Conservation (phyloP, 169 alveolate species). For the Neospora caninum region DNA sequence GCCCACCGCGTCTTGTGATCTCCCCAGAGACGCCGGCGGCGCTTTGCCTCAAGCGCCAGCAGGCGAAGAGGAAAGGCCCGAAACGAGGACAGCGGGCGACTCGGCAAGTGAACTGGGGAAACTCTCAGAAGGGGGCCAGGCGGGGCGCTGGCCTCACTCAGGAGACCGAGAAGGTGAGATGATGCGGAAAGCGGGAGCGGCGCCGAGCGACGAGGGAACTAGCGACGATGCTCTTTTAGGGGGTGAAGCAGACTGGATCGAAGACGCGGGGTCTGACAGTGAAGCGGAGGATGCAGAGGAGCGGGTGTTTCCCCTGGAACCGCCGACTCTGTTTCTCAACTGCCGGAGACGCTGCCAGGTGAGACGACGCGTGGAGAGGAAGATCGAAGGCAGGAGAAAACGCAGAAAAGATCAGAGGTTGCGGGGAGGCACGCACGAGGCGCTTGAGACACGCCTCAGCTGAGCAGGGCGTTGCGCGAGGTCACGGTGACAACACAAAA, state of each 20-base stretch:
- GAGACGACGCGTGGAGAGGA: not conserved
- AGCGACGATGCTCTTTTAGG: not conserved
- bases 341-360: slow-evolving; percentile 9
- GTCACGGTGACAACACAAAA: too few species aligned
- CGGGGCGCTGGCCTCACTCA: not conserved
- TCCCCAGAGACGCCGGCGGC: too few species aligned
- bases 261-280: not conserved
- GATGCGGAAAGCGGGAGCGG: too few species aligned
- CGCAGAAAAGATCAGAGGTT: too few species aligned
- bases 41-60: too few species aligned
- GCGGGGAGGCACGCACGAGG: too few species aligned
- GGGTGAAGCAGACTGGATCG: not conserved
- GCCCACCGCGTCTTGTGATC: too few species aligned
- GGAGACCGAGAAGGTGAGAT: not conserved
- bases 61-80: not conserved
- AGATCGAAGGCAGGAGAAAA: not conserved
- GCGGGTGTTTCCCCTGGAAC: not conserved
- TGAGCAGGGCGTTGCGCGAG: too few species aligned
- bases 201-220: not conserved
- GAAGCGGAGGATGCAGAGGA: not conserved
- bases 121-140: too few species aligned
- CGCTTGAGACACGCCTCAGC: too few species aligned
- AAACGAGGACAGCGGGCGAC: not conserved
- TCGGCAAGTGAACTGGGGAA: too few species aligned
- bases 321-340: not conserved